Evolutionary conservation across 2,329 filamentous ascomycete genomes (phyloP).

Genomic region (Volutella citrinella): DNA sequence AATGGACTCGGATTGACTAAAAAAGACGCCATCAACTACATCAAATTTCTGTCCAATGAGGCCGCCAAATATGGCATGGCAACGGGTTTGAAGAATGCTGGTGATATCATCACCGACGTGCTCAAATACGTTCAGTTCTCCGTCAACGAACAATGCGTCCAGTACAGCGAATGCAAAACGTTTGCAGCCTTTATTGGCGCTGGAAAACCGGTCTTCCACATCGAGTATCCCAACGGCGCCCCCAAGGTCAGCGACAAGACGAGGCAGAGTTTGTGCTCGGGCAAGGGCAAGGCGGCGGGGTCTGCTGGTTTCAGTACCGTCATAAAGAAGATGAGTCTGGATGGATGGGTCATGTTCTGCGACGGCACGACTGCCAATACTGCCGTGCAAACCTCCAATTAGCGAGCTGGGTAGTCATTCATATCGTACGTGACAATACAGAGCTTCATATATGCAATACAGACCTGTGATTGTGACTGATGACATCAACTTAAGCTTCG

Average conservation of each 20-base stretch:
- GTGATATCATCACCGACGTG: conserved; percentile 49
- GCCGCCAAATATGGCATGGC: conserved; percentile 52
- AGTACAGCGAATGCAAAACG: conserved; percentile 55
- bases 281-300: conserved; percentile 37
- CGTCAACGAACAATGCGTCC: conserved; percentile 66
- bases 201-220: conserved; percentile 67
- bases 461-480: too few relatives aligned
- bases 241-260: conserved; percentile 31
- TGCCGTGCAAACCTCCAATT: too few relatives aligned
- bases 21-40: conserved; percentile 53
- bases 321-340: conserved; percentile 62
- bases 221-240: conserved; percentile 61
- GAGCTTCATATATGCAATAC: too few relatives aligned
- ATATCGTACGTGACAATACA: too few relatives aligned
- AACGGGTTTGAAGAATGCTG: conserved; percentile 67
- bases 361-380: too few relatives aligned
- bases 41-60: conserved; percentile 55
- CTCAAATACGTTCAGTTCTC: conserved; percentile 56
- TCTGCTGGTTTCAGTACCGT: conserved; percentile 63
- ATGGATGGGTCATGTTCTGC: too few relatives aligned
- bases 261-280: conserved; percentile 40
- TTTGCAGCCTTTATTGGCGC: conserved; percentile 56
- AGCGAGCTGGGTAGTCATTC: too few relatives aligned
- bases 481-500: too few relatives aligned
- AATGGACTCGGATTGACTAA: conserved; percentile 59